Conservation (phyloP, 2,329 filamentous ascomycete genomes). For the Clathrospora elynae region DNA sequence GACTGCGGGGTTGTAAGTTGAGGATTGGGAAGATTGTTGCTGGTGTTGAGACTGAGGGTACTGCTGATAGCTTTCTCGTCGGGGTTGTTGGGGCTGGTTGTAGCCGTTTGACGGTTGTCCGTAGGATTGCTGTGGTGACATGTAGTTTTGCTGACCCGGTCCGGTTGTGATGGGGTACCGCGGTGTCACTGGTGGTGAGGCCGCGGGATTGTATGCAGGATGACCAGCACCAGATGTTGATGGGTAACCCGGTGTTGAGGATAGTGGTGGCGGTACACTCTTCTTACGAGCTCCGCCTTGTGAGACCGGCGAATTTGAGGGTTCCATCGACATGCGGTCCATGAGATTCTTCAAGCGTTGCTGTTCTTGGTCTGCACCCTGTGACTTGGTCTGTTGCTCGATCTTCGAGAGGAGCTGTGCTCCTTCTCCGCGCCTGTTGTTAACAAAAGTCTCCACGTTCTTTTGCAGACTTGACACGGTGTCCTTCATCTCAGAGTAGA, state of each 20-base stretch:
- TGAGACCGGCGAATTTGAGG: constrained; percentile 44
- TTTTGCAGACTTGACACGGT: constrained; percentile 90
- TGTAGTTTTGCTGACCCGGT: constrained; percentile 38
- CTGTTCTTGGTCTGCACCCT: constrained; percentile 79
- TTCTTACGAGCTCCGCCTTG: constrained; percentile 37
- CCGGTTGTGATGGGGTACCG: constrained; percentile 49
- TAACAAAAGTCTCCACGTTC: constrained; percentile 97
- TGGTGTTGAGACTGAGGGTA: constrained; percentile 27
- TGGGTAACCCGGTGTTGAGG: constrained; percentile 40
- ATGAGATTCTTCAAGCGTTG: constrained; percentile 86
- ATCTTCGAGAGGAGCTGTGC: constrained; percentile 88
- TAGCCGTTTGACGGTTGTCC: constrained; percentile 31
- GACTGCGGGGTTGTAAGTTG: constrained; percentile 53
- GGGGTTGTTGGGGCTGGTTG: constrained; percentile 36
- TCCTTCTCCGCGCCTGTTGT: constrained; percentile 89
- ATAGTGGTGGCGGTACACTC: constrained; percentile 50
- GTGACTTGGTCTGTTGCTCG: constrained; percentile 75
- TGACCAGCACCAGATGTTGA: constrained; percentile 39
- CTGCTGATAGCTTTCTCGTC: constrained; percentile 44
- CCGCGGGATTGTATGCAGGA: constrained; percentile 58
- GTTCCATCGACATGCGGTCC: constrained; percentile 91
- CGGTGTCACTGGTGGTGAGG: constrained; percentile 54
- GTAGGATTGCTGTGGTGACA: constrained; percentile 41
- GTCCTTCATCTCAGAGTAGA: constrained; percentile 95
- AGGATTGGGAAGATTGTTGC: constrained; percentile 30